Evolutionary conservation across 2,329 filamentous ascomycete species (phyloP).

Genomic region (Alternaria sp.): DNA sequence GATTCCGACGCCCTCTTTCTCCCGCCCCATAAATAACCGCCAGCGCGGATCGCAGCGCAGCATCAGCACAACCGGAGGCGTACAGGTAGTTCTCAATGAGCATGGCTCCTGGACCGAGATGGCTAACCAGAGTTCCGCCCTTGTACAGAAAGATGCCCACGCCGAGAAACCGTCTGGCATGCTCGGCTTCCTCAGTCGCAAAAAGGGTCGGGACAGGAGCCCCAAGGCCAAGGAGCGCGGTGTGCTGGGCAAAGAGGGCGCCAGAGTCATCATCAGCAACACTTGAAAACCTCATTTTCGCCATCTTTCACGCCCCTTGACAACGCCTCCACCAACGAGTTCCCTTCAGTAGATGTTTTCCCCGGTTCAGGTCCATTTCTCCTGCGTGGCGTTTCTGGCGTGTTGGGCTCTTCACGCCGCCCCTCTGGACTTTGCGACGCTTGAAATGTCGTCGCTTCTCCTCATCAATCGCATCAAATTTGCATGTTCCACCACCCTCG

Average conservation of each 20-base stretch:
- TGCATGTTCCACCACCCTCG: constrained; percentile 11
- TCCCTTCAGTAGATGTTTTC: constrained; percentile 7
- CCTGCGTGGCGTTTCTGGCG: constrained; percentile 12
- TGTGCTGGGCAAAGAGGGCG: constrained; percentile 93
- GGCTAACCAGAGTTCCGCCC: constrained; percentile 80
- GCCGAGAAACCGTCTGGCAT: constrained; percentile 73
- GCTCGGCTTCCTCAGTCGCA: constrained; percentile 87
- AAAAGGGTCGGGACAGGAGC: constrained; percentile 88
- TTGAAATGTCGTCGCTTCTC: not conserved
- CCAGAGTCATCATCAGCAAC: constrained; percentile 65
- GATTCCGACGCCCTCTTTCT: constrained; percentile 44
- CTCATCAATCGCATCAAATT: constrained; percentile 6
- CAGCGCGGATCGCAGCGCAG: constrained; percentile 72
- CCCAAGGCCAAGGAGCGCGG: constrained; percentile 94
- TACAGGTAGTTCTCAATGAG: constrained; percentile 90
- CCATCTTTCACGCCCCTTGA: not conserved
- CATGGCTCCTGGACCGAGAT: constrained; percentile 91
- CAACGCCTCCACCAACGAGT: constrained; percentile 9
- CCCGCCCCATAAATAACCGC: constrained; percentile 54
- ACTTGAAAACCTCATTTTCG: constrained; percentile 36
- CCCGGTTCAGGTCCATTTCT: not conserved
- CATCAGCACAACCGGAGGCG: constrained; percentile 79
- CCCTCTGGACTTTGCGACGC: constrained; percentile 1
- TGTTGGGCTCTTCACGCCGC: constrained; percentile 1
- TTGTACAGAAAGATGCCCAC: constrained; percentile 57